Base-by-base conservation (phyloP, 2,329 filamentous ascomycete species). In the Nemania sp. region DNA sequence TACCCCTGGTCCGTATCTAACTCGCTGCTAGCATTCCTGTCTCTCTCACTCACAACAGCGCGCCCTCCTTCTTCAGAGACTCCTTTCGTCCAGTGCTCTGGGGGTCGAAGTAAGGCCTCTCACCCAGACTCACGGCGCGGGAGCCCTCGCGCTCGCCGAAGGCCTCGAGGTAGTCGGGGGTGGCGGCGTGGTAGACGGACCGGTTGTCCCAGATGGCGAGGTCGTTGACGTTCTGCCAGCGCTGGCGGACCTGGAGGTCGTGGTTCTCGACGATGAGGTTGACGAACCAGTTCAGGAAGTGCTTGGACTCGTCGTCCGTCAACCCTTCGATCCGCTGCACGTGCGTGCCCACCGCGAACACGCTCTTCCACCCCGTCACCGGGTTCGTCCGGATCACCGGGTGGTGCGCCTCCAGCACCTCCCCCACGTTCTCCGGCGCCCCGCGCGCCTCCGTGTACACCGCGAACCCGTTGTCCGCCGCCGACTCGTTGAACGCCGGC, bases 321-420 rank as follows among this genome's bases (percentile, higher is more conserved):
- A 68, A 59, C 6, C 64, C 66, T 47, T 66, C 54, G 57, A 68
- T 61, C 22, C 52, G 33, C 54, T 61, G 15, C 9, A 66, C 61
- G 62, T 68, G 64, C 52, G 59, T 58, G 51, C 66, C 64, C 3
- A 66, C 65, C 22, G 65, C 65, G 59, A 66, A 68, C 17, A 67
- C 70, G 52, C 74, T 78, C 69, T 84, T 84, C 82, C 83, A 86
- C 0, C 82, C 82, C 0, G 82, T 86, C 0, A 86, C 82, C 0
- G 83, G 83, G 59, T 86, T 85, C 1, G 82, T 86, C 14, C 82
- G 75, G 5, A 85, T 73, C 0, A 84, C 75, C 0, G 81, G 81
- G 59, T 86, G 82, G 0, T 75, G 68, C 0, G 81, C 76, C 17
- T 68, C 70, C 14, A 86, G 66, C 1, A 77, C 70, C 2, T 64